Base-by-base conservation (phyloP, 768 basidiomycete species). In the Naematelia aurantialba region DNA sequence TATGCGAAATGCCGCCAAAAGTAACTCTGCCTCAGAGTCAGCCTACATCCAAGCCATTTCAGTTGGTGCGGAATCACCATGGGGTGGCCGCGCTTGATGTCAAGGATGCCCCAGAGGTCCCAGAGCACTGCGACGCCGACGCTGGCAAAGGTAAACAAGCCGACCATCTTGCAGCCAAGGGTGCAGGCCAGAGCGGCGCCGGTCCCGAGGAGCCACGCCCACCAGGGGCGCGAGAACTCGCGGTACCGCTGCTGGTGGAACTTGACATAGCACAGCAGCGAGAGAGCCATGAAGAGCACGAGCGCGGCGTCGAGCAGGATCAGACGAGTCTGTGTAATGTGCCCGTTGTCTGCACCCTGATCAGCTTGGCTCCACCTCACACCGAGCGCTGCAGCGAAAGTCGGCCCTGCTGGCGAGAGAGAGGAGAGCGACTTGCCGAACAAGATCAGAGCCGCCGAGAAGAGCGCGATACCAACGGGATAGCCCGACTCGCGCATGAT, bases 401-500 rank as follows among this genome's bases (percentile, higher is more conserved):
- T 19, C 42, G 42, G 19, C 19, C 42, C 12, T 44, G 12, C 42
- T 12, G 12, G 42, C 42, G 42, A 19, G 42, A 19, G 12, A 19
- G 12, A 19, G 19, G 12, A 19, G 12, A 44, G 19, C 12, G 46
- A 81, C 89, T 51, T 70, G 76, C 94, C 96, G 65, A 98, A 91
- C 0, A 94, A 80, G 62, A 99, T 79, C 25, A 99, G 79, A 48
- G 79, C 79, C 0, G 94, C 91, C 45, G 91, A 92, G 74, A 99
- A 94, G 0, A 90, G 86, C 5, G 91, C 86, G 59, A 98, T 85
- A 34, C 91, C 79, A 4, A 91, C 89, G 0, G 93, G 91, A 75
- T 94, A 97, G 4, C 96, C 96, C 60, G 88, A 88, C 81, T 98
- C 92, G 78, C 96, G 89, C 96, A 98, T 98, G 77, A 94, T 97